Conservation (phyloP, 352 stramenopile genomes). For the Phytophthora vignae region DNA sequence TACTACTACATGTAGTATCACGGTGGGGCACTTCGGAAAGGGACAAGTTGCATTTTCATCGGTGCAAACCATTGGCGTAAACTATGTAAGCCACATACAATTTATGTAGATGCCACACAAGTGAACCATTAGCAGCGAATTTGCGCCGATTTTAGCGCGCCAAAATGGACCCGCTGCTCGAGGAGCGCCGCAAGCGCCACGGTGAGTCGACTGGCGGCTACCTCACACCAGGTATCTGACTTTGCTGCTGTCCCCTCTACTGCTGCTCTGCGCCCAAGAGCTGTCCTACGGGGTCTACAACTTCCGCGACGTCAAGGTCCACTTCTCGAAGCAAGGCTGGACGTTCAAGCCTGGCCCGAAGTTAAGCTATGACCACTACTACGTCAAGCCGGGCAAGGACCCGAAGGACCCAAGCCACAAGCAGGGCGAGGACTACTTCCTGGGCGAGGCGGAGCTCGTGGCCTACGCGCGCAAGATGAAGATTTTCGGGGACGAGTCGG, state of each 20-base stretch:
- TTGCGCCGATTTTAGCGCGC: not conserved
- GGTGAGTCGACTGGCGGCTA: slow-evolving; percentile 4
- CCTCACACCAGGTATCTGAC: not conserved
- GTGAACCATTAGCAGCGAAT: not conserved
- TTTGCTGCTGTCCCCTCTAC: slow-evolving; percentile 6
- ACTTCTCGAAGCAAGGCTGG: slow-evolving; percentile 27
- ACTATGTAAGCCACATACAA: too few species aligned
- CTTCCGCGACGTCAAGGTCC: slow-evolving; percentile 49
- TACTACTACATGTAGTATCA: too few species aligned
- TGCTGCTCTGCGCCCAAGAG: slow-evolving; percentile 19
- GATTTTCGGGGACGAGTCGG: slow-evolving; percentile 43
- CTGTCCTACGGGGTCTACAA: slow-evolving; percentile 52
- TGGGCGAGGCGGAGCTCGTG: slow-evolving; percentile 51
- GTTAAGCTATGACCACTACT: slow-evolving; percentile 59
- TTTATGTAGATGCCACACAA: not conserved
- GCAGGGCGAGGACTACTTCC: slow-evolving; percentile 47
- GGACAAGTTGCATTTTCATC: too few species aligned
- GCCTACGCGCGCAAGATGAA: slow-evolving; percentile 32
- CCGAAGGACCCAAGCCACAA: slow-evolving; percentile 23
- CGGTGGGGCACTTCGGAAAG: too few species aligned
- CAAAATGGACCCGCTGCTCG: slow-evolving; percentile 27
- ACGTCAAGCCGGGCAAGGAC: slow-evolving; percentile 49
- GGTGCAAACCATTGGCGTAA: too few species aligned
- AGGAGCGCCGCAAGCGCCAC: slow-evolving; percentile 36
- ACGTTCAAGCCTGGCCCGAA: slow-evolving; percentile 1